Evolutionary conservation across 148 eudicot genomes (phyloP).

Genomic region (Rheum nobile): DNA sequence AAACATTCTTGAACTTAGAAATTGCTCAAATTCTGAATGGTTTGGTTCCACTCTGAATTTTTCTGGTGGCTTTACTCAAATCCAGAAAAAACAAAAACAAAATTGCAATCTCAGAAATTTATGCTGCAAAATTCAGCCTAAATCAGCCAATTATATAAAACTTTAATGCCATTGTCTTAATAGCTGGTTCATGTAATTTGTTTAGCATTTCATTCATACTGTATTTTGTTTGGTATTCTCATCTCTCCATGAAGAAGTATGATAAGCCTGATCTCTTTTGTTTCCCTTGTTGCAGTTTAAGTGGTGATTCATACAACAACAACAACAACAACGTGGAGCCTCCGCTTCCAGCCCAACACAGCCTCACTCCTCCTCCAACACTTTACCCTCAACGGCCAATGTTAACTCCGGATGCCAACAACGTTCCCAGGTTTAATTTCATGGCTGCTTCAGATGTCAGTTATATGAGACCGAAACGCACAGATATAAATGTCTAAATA

Average conservation of each 20-base stretch:
- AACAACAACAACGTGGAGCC: slow-evolving; percentile 50
- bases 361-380: slow-evolving; percentile 79
- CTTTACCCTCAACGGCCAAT: slow-evolving; percentile 84
- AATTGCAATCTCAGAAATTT: background rate
- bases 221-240: background rate
- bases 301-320: slow-evolving; percentile 43
- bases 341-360: slow-evolving; percentile 84
- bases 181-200: background rate
- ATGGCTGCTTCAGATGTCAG: slow-evolving; percentile 29
- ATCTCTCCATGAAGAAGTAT: background rate
- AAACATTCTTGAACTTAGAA: background rate
- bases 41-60: background rate
- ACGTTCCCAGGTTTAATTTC: slow-evolving; percentile 39
- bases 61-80: background rate
- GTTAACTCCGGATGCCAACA: slow-evolving; percentile 48
- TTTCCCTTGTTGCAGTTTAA: slow-evolving; percentile 27
- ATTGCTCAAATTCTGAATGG: background rate
- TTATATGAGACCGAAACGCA: slow-evolving; percentile 55
- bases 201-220: background rate
- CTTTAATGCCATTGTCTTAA: background rate
- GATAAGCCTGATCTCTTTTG: background rate
- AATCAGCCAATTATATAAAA: background rate
- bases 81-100: background rate
- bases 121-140: background rate
- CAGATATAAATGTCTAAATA: slow-evolving; percentile 65